phyloP scores from a whole-genome alignment of 2,329 filamentous ascomycete genomes.

The Aspergillus floridensis region DNA sequence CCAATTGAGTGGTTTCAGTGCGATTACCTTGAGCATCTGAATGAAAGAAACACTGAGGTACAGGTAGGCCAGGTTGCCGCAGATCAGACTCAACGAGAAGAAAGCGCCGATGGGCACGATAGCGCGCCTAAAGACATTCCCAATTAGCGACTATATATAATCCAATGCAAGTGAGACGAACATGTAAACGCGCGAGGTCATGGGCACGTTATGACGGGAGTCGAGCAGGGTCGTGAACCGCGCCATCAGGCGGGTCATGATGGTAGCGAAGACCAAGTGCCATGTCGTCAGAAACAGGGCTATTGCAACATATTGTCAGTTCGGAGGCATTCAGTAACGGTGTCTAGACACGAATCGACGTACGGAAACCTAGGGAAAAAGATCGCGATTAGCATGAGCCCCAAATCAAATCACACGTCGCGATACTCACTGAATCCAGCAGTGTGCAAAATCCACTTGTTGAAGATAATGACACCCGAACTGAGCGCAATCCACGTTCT shows the following conservation, averaged over 20 bases:
- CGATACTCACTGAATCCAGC: constrained; percentile 69
- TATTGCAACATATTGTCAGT: constrained; percentile 19
- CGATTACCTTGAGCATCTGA: constrained; percentile 88
- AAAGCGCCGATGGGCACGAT: constrained; percentile 94
- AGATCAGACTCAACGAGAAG: constrained; percentile 95
- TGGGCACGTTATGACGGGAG: constrained; percentile 90
- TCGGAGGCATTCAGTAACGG: neutral
- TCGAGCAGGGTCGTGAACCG: constrained; percentile 85
- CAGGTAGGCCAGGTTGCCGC: constrained; percentile 91
- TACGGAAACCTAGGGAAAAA: constrained; percentile 44
- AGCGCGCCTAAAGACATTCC: constrained; percentile 54
- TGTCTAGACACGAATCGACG: constrained; percentile 18
- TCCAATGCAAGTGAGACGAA: constrained; percentile 13
- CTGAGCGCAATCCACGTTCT: constrained; percentile 89
- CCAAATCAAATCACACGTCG: neutral
- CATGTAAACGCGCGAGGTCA: constrained; percentile 88
- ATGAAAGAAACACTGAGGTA: constrained; percentile 96
- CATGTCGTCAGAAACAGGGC: constrained; percentile 78
- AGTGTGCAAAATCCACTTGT: constrained; percentile 93
- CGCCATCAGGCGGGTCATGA: constrained; percentile 90
- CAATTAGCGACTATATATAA: neutral
- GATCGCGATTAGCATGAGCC: constrained; percentile 10
- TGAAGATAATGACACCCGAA: constrained; percentile 94
- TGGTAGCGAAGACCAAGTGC: constrained; percentile 85
- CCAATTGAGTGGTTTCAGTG: constrained; percentile 21